Evolutionary conservation across 2,329 filamentous ascomycete species (phyloP), one percentile per base, ranked within the genome.

Genomic region (Xylaria sp.): DNA sequence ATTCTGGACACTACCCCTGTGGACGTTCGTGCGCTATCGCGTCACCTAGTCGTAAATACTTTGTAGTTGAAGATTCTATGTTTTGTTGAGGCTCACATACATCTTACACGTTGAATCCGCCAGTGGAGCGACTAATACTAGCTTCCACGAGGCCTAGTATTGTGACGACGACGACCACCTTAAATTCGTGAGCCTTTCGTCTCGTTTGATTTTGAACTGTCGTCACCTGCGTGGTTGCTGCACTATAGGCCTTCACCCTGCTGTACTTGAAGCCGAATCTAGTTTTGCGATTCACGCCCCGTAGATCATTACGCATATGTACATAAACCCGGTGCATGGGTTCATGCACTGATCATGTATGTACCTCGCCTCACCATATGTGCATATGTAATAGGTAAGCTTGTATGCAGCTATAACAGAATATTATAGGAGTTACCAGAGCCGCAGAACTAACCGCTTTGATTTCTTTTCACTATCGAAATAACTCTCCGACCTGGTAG

Each of bases 1-100:
- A 71, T 71, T 69, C 59, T 63, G 2, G 69, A 63, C 63, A 6
- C 38, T 20, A 69, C 63, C 60, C 69, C 69, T 69, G 63, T 53
- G 42, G 26, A 38, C 44, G 46, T 46, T 63, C 33, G 15, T 56
- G 44, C 54, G n/a, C 40, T 26, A 56, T 63, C 28, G n/a, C 28
- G 33, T 15, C 33, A 46, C 56, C 51, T 62, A 17, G 26, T 33
- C 62, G 33, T 59, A n/a, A 31, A 53, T 44, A 44, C 42, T 58
- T 44, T 11, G 36, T 48, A 4, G 28, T 53, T 63, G 36, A 13
- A 56, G 31, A 15, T 38, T 33, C 10, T 13, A 3, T 54, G 6
- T 5, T 26, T 49, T 49, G 36, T 23, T 49, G 23, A 49, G 13
- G 6, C 10, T 49, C 20, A 26, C 20, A 26, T 33, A n/a, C 6